These are phyloP conservation scores for Raffaelea deltoideospora DNA, from an alignment of 2,329 filamentous ascomycete species.

Conservation along the genomic window DNA sequence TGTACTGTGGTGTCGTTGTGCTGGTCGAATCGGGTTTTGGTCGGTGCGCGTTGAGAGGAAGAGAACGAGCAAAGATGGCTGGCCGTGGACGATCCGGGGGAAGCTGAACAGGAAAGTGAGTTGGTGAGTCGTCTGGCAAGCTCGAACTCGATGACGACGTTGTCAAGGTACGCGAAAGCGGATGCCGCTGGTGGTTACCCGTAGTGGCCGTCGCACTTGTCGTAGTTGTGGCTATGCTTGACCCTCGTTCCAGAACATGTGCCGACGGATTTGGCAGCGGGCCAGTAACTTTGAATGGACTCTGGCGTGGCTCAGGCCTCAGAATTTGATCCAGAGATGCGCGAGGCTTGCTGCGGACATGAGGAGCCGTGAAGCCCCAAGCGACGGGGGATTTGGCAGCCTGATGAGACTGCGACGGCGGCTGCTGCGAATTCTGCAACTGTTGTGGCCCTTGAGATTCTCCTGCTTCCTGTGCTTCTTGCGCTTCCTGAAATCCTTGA, in stretches of 20 bases:
- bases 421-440: constrained; percentile 1
- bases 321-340: constrained; percentile 69
- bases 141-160: constrained; percentile 77
- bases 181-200: constrained; percentile 48
- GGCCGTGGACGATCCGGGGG: constrained; percentile 29
- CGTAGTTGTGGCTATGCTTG: no score
- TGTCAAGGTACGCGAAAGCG: constrained; percentile 72
- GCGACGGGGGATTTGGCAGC: no score
- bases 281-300: constrained; percentile 43
- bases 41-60: constrained; percentile 47
- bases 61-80: constrained; percentile 57
- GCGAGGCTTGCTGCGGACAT: constrained; percentile 48
- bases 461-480: no score
- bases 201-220: background rate
- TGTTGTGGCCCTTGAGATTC: no score
- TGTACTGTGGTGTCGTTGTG: constrained; percentile 70
- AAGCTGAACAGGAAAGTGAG: constrained; percentile 40
- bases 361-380: constrained; percentile 32
- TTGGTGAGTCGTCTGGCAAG: constrained; percentile 57
- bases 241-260: constrained; percentile 28
- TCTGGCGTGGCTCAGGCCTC: constrained; percentile 46
- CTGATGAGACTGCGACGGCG: constrained; percentile 5
- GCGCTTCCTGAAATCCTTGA: no score
- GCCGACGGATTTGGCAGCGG: constrained; percentile 36
- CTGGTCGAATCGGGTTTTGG: constrained; percentile 31